A percentile compares a stretch with the other conserved stretches of the same genome.
Evolutionary conservation across 768 basidiomycete species (phyloP).

Genomic region (Ramaria rubella): DNA sequence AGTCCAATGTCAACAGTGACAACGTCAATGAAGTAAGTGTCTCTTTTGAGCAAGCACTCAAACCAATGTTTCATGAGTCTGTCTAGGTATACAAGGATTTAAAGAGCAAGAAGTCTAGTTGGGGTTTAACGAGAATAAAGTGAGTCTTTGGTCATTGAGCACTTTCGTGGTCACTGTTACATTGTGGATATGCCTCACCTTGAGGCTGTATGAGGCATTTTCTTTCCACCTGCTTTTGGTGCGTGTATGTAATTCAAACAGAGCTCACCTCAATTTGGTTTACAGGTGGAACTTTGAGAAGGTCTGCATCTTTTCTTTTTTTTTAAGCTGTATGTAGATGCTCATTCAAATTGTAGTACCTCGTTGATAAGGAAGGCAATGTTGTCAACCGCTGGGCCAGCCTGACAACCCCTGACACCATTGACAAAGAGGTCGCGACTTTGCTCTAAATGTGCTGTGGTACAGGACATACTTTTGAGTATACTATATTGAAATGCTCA

Average conservation of each 20-base stretch:
- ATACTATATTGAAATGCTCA: too few relatives aligned
- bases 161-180: too few relatives aligned
- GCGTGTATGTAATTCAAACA: neutral
- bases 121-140: conserved; percentile 73
- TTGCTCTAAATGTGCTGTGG: too few relatives aligned
- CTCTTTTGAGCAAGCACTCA: neutral
- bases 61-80: too few relatives aligned
- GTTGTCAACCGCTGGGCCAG: conserved; percentile 74
- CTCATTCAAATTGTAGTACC: conserved; percentile 39
- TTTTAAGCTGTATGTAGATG: neutral
- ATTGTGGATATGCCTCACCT: neutral
- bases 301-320: conserved; percentile 5
- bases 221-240: neutral
- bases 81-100: conserved; percentile 66
- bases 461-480: too few relatives aligned
- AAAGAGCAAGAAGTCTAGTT: conserved; percentile 69
- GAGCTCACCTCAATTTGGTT: conserved; percentile 1
- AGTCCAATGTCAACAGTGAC: conserved; percentile 89
- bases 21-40: conserved; percentile 54
- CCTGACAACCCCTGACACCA: conserved; percentile 50
- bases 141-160: conserved; percentile 22
- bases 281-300: conserved; percentile 87
- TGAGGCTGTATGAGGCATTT: neutral
- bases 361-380: conserved; percentile 70
- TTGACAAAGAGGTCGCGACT: conserved; percentile 6